Evolutionary conservation across 768 basidiomycete genomes (phyloP), one percentile per base, ranked within the genome.

Genomic region (Panellus pusillus): DNA sequence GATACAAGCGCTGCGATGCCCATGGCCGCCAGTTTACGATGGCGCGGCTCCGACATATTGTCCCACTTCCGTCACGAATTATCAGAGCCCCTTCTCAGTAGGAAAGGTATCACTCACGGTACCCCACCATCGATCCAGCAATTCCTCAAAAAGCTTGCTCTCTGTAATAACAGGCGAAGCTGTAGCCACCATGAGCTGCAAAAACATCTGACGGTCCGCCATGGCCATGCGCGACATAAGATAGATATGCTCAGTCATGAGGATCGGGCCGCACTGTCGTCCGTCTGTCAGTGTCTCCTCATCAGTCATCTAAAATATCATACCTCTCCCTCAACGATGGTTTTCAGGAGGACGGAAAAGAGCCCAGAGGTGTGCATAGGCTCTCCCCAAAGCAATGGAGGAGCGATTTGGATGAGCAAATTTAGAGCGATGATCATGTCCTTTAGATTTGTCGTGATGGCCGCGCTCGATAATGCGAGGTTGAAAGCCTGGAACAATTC

Each of bases 21-120:
- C 76, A 96, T 86, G 11, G 92, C 91, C 20, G 82, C 73, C 51
- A 96, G 74, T 72, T 96, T 96, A 52, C 93, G 84, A 56, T 88
- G 80, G 9, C 86, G 81, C 1, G 91, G 85, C 66, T 94, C 90
- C 14, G 89, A 88, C 84, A 94, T 89, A 65, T 86, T 89, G 68
- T 96, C 93, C 66, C 94, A 92, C 93, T 96, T 24, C 24, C 24
- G 24, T 6, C 24, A 24, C 24, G 6, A 24, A 24, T 32, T 14
- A 36, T 37, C 15, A 15, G 24, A 9, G 24, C 20, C 40, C 18
- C 20, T 57, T 11, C 13, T 20, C 19, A 15, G 24, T 12, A 6
- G 18, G 9, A 28, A 20, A 6, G 17, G 39, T 29, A n/a, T 15
- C n/a, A 72, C 75, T 56, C 67, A 88, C 91, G 67, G 87, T 87